Percentiles rank a stretch among this genome's conserved stretches.
These are phyloP conservation scores for Fraxinus floribunda DNA, from an alignment of 305 asterid species.

Conservation along the genomic window DNA sequence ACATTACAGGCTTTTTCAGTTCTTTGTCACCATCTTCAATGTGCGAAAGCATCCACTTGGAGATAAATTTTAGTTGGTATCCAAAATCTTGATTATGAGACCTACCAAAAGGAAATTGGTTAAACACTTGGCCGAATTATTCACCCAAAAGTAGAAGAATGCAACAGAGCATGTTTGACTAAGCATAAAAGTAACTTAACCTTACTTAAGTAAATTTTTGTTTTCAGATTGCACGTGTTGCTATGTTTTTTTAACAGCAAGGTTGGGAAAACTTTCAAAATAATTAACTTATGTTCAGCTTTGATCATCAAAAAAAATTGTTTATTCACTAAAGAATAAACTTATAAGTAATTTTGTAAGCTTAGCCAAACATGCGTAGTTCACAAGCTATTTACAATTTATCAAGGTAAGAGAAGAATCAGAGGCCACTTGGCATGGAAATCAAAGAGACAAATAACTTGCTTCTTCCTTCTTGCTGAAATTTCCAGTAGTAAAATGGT, in stretches of 20 bases:
- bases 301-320: neutral
- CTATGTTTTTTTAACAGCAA: neutral
- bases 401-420: neutral
- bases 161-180: neutral
- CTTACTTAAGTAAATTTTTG: neutral
- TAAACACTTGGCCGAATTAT: neutral
- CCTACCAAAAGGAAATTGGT: constrained; percentile 45
- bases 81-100: constrained; percentile 64
- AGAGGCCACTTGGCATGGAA: neutral
- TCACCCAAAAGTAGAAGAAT: neutral
- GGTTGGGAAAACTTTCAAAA: neutral
- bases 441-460: neutral
- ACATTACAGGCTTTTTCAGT: constrained; percentile 77
- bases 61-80: constrained; percentile 60
- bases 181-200: neutral
- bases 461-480: neutral
- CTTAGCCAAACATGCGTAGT: neutral
- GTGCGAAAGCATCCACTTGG: constrained; percentile 96
- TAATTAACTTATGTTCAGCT: neutral
- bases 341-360: neutral
- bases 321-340: neutral
- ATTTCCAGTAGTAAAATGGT: neutral
- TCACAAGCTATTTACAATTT: neutral
- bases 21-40: constrained; percentile 94
- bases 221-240: neutral